Evolutionary conservation across 2,329 filamentous ascomycete species (phyloP).

Genomic region (Ampelomyces quisqualis): DNA sequence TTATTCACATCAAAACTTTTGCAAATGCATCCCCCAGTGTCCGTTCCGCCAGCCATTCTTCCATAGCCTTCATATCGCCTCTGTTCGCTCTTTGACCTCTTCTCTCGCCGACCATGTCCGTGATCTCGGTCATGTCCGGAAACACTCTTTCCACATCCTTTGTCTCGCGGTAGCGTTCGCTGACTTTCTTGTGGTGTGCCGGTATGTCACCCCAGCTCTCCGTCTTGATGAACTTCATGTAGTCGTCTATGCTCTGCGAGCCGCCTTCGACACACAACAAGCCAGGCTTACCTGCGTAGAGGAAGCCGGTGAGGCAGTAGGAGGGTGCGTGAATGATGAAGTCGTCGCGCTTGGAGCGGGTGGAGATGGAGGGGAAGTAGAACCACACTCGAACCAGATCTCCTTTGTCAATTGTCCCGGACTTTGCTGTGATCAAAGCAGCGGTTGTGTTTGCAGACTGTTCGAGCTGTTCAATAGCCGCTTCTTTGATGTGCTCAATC

Average conservation of each 20-base stretch:
- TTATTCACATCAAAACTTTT: conserved; percentile 44
- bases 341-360: conserved; percentile 60
- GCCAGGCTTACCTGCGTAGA: conserved; percentile 62
- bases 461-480: conserved; percentile 10
- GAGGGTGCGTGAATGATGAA: conserved; percentile 55
- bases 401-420: background rate
- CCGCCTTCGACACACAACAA: conserved; percentile 55
- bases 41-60: conserved; percentile 51
- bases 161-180: conserved; percentile 54
- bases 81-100: conserved; percentile 54
- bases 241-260: conserved; percentile 54
- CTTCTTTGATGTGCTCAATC: conserved; percentile 25
- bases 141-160: conserved; percentile 48
- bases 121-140: conserved; percentile 59
- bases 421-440: background rate
- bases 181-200: conserved; percentile 63
- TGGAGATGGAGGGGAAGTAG: conserved; percentile 63
- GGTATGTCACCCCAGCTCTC: conserved; percentile 65
- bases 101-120: conserved; percentile 52
- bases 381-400: conserved; percentile 59
- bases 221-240: conserved; percentile 65
- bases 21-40: conserved; percentile 50
- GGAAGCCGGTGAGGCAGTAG: conserved; percentile 59
- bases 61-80: conserved; percentile 56
- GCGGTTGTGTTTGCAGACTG: background rate